A percentile compares a stretch with the other conserved stretches of the same genome.
phyloP scores from a whole-genome alignment of 345 rosid genomes.

The Combretum micranthum region DNA sequence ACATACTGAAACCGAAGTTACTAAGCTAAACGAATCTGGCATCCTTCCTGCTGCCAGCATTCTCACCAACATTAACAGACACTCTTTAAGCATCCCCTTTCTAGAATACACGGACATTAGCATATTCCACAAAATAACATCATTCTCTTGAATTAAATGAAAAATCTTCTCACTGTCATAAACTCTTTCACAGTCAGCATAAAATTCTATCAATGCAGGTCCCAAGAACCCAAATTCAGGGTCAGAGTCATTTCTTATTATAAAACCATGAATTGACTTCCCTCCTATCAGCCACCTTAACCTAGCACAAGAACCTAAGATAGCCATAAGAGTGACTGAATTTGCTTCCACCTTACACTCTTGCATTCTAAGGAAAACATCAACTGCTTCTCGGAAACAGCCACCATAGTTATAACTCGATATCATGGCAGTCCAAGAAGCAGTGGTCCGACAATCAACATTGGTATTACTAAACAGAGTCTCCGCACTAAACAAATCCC shows the following conservation, averaged over 20 bases:
- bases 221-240: slow-evolving; percentile 39
- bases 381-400: slow-evolving; percentile 35
- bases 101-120: slow-evolving; percentile 51
- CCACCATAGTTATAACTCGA: slow-evolving; percentile 55
- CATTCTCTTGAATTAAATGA: slow-evolving; percentile 26
- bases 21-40: slow-evolving; percentile 67
- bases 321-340: slow-evolving; percentile 51
- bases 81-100: slow-evolving; percentile 42
- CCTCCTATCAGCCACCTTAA: slow-evolving; percentile 54
- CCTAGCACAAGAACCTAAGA: slow-evolving; percentile 60
- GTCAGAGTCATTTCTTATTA: slow-evolving; percentile 34
- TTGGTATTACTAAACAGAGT: slow-evolving; percentile 26
- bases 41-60: slow-evolving; percentile 39
- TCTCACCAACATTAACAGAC: slow-evolving; percentile 36
- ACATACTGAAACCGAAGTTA: slow-evolving; percentile 66
- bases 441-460: slow-evolving; percentile 14
- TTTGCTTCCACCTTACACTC: slow-evolving; percentile 34
- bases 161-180: slow-evolving; percentile 41
- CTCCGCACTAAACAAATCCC: slow-evolving; percentile 57
- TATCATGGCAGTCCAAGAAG: slow-evolving; percentile 74
- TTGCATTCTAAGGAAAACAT: slow-evolving; percentile 48
- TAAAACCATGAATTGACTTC: slow-evolving; percentile 63
- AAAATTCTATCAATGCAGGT: slow-evolving; percentile 59
- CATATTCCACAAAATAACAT: slow-evolving; percentile 63
- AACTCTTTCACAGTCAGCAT: slow-evolving; percentile 46